phyloP scores from a whole-genome alignment of 2,329 filamentous ascomycete genomes.

The Dryadomyces quercivorus region DNA sequence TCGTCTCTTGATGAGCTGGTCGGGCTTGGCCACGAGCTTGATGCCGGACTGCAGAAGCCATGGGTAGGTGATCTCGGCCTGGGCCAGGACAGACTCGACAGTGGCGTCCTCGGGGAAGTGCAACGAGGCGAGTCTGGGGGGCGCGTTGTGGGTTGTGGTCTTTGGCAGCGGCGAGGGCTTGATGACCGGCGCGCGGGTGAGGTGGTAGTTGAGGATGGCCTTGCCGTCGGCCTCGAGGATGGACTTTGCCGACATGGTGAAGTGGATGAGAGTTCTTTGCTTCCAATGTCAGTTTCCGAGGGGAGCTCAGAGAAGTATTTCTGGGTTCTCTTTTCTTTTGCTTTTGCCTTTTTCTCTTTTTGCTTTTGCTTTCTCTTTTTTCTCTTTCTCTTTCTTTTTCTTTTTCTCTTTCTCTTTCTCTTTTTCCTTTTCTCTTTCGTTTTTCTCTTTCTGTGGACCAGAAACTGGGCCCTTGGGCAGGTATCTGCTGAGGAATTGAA shows the following conservation, averaged over 20 bases:
- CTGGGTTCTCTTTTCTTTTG: too few species aligned
- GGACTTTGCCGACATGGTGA: conserved; percentile 78
- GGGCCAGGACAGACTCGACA: conserved; percentile 75
- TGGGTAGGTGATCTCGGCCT: conserved; percentile 92
- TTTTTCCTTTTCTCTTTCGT: too few species aligned
- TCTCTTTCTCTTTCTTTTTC: too few species aligned
- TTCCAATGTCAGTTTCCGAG: too few species aligned
- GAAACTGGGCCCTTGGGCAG: too few species aligned
- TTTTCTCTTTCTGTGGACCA: too few species aligned
- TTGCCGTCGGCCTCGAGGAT: conserved; percentile 99
- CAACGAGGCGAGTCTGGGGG: conserved; percentile 80
- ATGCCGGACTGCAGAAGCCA: conserved; percentile 76
- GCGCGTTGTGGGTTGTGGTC: conserved; percentile 79
- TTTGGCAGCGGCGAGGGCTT: conserved; percentile 89
- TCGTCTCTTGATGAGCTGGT: conserved; percentile 99
- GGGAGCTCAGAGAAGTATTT: too few species aligned
- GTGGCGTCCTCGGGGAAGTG: conserved; percentile 84
- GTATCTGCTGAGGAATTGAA: too few species aligned
- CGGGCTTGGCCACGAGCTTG: conserved; percentile 97
- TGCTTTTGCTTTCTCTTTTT: too few species aligned
- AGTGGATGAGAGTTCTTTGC: too few species aligned
- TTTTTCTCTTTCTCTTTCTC: too few species aligned
- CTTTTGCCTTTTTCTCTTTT: too few species aligned
- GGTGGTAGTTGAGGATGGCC: conserved; percentile 99
- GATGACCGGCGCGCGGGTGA: conserved; percentile 93